Evolutionary conservation across 192 early-diverging fungal species (phyloP).

Genomic region (Linderina pennispora): DNA sequence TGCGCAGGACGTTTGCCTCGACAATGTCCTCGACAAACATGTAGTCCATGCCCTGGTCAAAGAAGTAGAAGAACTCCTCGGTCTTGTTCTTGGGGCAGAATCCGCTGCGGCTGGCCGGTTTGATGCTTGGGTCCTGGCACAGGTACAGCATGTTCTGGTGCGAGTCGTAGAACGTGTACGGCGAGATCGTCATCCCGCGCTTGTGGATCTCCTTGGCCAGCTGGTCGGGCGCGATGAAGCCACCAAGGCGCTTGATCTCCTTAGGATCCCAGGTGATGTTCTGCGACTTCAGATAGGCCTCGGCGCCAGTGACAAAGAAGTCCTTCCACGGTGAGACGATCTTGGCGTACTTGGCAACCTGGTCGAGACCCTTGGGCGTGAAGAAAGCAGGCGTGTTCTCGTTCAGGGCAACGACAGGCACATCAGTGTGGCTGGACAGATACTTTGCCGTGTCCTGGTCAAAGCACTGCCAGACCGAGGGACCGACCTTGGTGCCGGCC

Average conservation of each 20-base stretch:
- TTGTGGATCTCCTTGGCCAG: conserved; percentile 19
- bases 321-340: conserved; percentile 46
- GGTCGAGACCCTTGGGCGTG: conserved; percentile 31
- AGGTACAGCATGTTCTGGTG: conserved; percentile 31
- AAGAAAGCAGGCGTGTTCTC: conserved; percentile 28
- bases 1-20: conserved; percentile 18
- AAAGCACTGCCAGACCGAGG: conserved; percentile 37
- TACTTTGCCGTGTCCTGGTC: conserved; percentile 41
- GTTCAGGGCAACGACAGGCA: conserved; percentile 21
- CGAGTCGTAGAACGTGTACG: conserved; percentile 47
- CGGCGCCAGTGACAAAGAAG: conserved; percentile 33
- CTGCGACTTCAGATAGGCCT: conserved; percentile 4
- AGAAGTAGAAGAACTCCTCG: conserved; percentile 38
- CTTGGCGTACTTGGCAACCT: conserved; percentile 12
- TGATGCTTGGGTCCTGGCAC: conserved; percentile 26
- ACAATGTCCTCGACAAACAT: conserved; percentile 45
- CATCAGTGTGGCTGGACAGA: conserved; percentile 12
- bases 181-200: conserved; percentile 26
- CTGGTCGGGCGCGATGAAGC: conserved; percentile 16
- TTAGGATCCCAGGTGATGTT: conserved; percentile 28
- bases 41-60: conserved; percentile 31
- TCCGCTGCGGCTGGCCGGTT: neutral
- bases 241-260: conserved; percentile 29
- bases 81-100: neutral
- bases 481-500: conserved; percentile 4